phyloP scores from a whole-genome alignment of 1,139 yeast genomes.

The Tardiomyces depauwii region DNA sequence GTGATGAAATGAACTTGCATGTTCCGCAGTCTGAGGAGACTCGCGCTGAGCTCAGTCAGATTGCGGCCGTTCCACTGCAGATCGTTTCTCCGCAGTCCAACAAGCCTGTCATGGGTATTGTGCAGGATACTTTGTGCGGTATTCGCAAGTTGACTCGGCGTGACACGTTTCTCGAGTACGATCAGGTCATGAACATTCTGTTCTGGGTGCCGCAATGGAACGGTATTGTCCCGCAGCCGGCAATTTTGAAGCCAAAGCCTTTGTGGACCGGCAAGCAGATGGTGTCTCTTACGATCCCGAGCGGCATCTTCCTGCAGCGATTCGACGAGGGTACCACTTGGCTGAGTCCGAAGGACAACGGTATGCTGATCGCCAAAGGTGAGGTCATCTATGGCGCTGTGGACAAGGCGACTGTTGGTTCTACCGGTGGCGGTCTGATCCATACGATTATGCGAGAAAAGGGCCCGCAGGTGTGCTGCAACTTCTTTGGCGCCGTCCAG shows the following conservation, averaged over 20 bases:
- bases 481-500: constrained; percentile 84
- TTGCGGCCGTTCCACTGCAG: constrained; percentile 95
- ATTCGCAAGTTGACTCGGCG: constrained; percentile 89
- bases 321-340: constrained; percentile 85
- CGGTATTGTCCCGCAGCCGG: constrained; percentile 97
- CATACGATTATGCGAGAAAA: constrained; percentile 97
- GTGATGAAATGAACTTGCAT: constrained; percentile 99
- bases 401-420: constrained; percentile 96
- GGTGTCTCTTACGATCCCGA: constrained; percentile 85
- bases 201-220: constrained; percentile 99
- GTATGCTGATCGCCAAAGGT: constrained; percentile 88
- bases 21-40: constrained; percentile 99
- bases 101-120: constrained; percentile 99
- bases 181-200: constrained; percentile 90
- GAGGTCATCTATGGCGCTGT: constrained; percentile 96
- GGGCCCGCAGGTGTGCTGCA: constrained; percentile 86
- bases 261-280: constrained; percentile 97
- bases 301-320: constrained; percentile 89
- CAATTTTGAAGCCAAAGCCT: constrained; percentile 88
- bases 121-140: constrained; percentile 97
- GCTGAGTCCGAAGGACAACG: constrained; percentile 76
- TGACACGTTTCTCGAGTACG: constrained; percentile 80
- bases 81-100: constrained; percentile 97
- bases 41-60: constrained; percentile 86
- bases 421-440: constrained; percentile 94